Conservation (phyloP, 768 basidiomycete genomes). For the Pulveroboletus sp. region DNA sequence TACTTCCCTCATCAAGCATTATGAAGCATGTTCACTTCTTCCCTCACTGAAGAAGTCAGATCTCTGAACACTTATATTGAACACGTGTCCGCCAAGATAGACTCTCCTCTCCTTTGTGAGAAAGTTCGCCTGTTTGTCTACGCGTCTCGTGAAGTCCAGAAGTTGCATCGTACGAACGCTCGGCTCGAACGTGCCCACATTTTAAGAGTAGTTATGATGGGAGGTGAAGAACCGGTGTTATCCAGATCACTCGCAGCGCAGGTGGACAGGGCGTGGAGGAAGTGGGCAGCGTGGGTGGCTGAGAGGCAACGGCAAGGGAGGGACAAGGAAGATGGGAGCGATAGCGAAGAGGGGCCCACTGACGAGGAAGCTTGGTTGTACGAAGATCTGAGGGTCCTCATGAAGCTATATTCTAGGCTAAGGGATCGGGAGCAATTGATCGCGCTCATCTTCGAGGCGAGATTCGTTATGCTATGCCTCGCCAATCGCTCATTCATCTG, state of each 20-base stretch:
- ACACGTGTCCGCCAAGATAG: constrained; percentile 81
- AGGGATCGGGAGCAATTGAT: constrained; percentile 90
- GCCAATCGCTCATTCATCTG: constrained; percentile 1
- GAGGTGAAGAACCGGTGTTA: constrained; percentile 68
- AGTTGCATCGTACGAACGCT: constrained; percentile 74
- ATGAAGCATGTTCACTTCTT: constrained; percentile 89
- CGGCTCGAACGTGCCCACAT: constrained; percentile 69
- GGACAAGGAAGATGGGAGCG: constrained; percentile 42
- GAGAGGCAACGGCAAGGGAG: constrained; percentile 48
- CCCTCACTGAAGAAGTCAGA: constrained; percentile 84
- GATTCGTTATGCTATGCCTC: constrained; percentile 12
- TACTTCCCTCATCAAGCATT: constrained; percentile 3
- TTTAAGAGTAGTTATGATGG: constrained; percentile 74
- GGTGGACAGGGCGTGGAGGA: constrained; percentile 70
- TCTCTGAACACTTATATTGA: constrained; percentile 83
- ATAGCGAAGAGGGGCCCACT: constrained; percentile 88
- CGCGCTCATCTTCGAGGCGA: constrained; percentile 89
- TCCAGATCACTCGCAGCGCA: constrained; percentile 76
- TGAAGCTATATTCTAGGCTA: constrained; percentile 72
- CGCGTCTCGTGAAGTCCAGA: constrained; percentile 84
- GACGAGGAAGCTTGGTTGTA: constrained; percentile 97
- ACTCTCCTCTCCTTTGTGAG: constrained; percentile 81
- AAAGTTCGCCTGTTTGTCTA: constrained; percentile 85
- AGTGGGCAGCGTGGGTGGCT: constrained; percentile 70
- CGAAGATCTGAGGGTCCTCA: constrained; percentile 82